phyloP scores from a whole-genome alignment of 31 red algal genomes.

The Odonthalia washingtoniensis region DNA sequence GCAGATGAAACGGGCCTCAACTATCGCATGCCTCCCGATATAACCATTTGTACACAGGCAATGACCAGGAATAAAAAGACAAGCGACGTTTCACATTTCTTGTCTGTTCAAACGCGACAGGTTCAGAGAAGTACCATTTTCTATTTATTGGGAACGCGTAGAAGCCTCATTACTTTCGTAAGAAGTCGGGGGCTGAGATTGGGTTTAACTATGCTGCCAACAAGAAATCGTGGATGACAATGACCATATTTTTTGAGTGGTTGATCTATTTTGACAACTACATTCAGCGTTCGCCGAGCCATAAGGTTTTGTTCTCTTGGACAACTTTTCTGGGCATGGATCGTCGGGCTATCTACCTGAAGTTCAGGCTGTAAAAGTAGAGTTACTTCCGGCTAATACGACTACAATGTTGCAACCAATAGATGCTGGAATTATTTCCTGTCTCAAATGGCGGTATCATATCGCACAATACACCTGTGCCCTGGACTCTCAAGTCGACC shows the following conservation, averaged over 20 bases:
- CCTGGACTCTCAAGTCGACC: not conserved
- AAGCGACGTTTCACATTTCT: not conserved
- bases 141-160: not conserved
- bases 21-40: too few species aligned
- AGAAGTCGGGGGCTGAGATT: not conserved
- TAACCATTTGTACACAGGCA: too few species aligned
- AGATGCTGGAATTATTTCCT: not conserved
- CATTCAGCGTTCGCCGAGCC: not conserved
- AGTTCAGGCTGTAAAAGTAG: not conserved
- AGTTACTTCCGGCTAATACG: not conserved
- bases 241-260: conserved; percentile 16
- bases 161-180: not conserved
- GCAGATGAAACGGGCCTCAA: too few species aligned
- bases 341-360: not conserved
- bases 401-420: not conserved
- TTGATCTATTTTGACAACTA: not conserved
- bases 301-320: conserved; percentile 15
- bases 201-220: conserved; percentile 1
- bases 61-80: too few species aligned
- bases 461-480: not conserved
- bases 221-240: conserved; percentile 26
- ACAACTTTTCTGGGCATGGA: conserved; percentile 1
- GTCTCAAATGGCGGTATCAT: not conserved
- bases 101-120: not conserved
- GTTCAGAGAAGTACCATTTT: not conserved